phyloP scores from a whole-genome alignment of 345 rosid species.

The Orychophragmus violaceus region DNA sequence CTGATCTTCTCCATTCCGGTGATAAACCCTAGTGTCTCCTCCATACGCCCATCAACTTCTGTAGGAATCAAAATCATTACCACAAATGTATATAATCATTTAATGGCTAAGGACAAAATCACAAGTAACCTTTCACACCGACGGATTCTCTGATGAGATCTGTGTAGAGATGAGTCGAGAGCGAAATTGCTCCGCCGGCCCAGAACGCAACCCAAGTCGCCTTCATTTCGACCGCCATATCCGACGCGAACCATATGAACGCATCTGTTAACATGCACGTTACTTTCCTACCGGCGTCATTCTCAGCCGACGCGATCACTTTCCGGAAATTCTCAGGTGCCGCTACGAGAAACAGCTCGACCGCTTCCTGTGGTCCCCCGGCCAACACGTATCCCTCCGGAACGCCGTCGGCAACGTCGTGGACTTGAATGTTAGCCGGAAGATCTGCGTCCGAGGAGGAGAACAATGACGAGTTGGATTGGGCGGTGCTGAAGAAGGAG shows the following conservation, averaged over 20 bases:
- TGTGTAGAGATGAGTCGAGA: conserved; percentile 41
- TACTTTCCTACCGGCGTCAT: conserved; percentile 34
- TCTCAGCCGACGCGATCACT: conserved; percentile 34
- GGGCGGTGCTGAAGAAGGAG: conserved; percentile 46
- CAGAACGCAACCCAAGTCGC: conserved; percentile 49
- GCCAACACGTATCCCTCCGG: conserved; percentile 20
- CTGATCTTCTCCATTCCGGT: conserved; percentile 44
- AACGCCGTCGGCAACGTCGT: conserved; percentile 33
- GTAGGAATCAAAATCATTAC: not conserved
- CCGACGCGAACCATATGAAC: conserved; percentile 42
- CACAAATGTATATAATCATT: not conserved
- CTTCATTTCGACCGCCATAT: conserved; percentile 32
- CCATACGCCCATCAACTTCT: conserved; percentile 2
- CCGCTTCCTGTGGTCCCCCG: conserved; percentile 33
- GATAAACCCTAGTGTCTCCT: conserved; percentile 31
- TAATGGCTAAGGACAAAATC: not conserved
- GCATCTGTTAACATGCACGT: conserved; percentile 50
- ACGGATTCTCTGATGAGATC: conserved; percentile 29
- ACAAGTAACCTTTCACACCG: conserved; percentile 6
- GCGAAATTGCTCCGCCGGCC: conserved; percentile 35
- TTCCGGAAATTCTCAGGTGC: conserved; percentile 32
- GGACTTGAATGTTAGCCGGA: conserved; percentile 37
- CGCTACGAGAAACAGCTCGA: conserved; percentile 40
- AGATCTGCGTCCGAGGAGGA: not conserved
- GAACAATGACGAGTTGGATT: conserved; percentile 35